Percentiles rank a stretch among this genome's conserved stretches.
phyloP scores from a whole-genome alignment of 2,329 filamentous ascomycete species.

The Diplodia sapinea region DNA sequence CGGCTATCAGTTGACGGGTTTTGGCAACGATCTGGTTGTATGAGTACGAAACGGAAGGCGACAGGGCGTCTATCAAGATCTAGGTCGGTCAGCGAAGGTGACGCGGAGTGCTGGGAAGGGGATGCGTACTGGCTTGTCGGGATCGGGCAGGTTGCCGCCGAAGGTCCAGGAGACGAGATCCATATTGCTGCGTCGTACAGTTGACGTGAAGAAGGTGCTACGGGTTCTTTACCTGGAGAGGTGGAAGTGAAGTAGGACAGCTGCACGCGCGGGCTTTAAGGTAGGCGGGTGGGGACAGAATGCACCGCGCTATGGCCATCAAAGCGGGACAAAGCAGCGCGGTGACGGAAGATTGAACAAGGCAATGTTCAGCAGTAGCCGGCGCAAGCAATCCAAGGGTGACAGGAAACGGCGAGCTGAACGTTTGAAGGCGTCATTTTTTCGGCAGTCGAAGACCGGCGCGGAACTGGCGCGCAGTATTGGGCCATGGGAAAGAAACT shows the following conservation, averaged over 20 bases:
- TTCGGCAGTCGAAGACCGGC: conserved; percentile 1
- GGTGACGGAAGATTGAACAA: neutral
- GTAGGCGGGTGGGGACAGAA: neutral
- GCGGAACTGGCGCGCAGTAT: neutral
- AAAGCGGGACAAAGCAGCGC: neutral
- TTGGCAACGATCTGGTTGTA: conserved; percentile 44
- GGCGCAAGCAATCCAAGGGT: neutral
- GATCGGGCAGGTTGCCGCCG: conserved; percentile 35
- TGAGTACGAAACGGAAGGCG: conserved; percentile 47
- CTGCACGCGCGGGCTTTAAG: conserved; percentile 15
- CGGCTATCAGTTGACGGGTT: conserved; percentile 50
- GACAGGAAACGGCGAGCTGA: conserved; percentile 23
- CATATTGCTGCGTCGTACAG: conserved; percentile 18
- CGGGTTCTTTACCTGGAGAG: neutral
- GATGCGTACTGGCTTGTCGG: conserved; percentile 22
- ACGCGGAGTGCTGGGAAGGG: neutral
- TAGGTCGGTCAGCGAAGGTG: conserved; percentile 41
- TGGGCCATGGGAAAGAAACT: neutral
- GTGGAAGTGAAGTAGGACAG: conserved; percentile 12
- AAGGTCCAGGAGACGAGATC: conserved; percentile 54
- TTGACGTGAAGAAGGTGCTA: neutral
- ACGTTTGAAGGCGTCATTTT: neutral
- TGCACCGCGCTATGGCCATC: neutral
- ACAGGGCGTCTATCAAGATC: conserved; percentile 52
- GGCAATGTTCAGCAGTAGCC: neutral